Base-by-base conservation (phyloP, 202 grass and related monocot genomes). In the Panicum hallii region DNA sequence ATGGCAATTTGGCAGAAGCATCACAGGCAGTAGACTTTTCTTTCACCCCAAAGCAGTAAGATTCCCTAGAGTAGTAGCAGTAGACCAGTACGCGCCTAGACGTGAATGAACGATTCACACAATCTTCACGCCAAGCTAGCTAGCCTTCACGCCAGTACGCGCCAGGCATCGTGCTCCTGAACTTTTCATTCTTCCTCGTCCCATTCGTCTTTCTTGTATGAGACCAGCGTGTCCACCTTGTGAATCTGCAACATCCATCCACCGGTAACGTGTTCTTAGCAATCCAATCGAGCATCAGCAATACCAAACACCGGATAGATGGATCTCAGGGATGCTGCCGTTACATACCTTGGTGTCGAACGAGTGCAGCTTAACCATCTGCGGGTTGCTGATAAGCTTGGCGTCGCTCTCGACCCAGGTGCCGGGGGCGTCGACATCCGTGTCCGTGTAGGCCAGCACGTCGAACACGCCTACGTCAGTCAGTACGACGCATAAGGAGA, bases 281-380 rank as follows among this genome's bases (percentile, higher is more conserved):
- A 81, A 83, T 22, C 45, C 15, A 81, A 70, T 14, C 78, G 38
- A 85, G 47, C 23, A 53, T 5, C n/a, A 30, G 17, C 9, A 16
- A 32, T 65, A 56, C 26, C 32, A 3, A 69, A 20, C 4, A 14
- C 11, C 0, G 9, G 23, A 32, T 12, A 66, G 55, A 79, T 5
- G 13, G 44, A 38, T 60, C 9, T 11, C 42, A 56, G 54, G 16
- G 38, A n/a, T 38, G 16, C 2, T n/a, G 32, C 36, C 48, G 62
- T 65, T 72, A 93, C 93, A 91, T 94, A 99, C 96, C 96, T 99
- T 99, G 11, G 96, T 99, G 90, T 99, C 96, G 57, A 99, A 99
- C 0, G 96, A 95, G 49, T 99, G 96, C 9, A 99, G 79, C 72
- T 94, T 99, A 34, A 99, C 93, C 93, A 99, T 99, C 79, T 99